A percentile compares a stretch with the other conserved stretches of the same genome.
These are phyloP conservation scores for Taxawa tesnikishii DNA, from an alignment of 2,329 filamentous ascomycete genomes.

Conservation along the genomic window DNA sequence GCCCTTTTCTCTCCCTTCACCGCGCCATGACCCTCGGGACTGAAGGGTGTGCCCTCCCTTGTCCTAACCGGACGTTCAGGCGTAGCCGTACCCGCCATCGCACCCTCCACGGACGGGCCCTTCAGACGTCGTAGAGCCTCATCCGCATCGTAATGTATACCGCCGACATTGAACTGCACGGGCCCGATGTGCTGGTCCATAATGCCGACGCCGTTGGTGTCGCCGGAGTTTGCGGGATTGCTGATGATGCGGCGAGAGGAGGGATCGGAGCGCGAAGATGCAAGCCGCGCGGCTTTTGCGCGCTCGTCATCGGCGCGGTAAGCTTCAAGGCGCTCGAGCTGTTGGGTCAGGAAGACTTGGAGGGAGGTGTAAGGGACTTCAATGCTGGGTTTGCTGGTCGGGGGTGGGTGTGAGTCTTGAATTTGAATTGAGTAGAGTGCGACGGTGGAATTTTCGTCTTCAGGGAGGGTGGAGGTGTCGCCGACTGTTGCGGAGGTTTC, in stretches of 20 bases:
- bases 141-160: constrained; percentile 81
- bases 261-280: constrained; percentile 9
- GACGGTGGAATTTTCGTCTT: constrained; percentile 11
- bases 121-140: constrained; percentile 65
- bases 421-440: constrained; percentile 17
- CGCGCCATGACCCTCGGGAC: constrained; percentile 10
- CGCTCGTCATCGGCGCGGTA: constrained; percentile 44
- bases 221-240: constrained; percentile 21
- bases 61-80: constrained; percentile 16
- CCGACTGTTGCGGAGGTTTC: neutral
- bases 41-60: constrained; percentile 12
- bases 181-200: constrained; percentile 78
- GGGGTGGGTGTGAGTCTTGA: constrained; percentile 18
- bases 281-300: constrained; percentile 10
- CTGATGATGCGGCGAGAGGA: neutral
- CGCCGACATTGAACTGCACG: constrained; percentile 96
- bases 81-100: constrained; percentile 35
- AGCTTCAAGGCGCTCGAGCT: constrained; percentile 63
- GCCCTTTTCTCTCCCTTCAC: constrained; percentile 23
- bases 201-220: constrained; percentile 18
- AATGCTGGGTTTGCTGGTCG: constrained; percentile 14
- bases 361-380: constrained; percentile 20
- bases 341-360: constrained; percentile 27
- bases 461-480: too few species aligned
- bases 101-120: constrained; percentile 6